These are phyloP conservation scores for Populus tomentosa DNA, from an alignment of 441 rosid species.

Conservation along the genomic window DNA sequence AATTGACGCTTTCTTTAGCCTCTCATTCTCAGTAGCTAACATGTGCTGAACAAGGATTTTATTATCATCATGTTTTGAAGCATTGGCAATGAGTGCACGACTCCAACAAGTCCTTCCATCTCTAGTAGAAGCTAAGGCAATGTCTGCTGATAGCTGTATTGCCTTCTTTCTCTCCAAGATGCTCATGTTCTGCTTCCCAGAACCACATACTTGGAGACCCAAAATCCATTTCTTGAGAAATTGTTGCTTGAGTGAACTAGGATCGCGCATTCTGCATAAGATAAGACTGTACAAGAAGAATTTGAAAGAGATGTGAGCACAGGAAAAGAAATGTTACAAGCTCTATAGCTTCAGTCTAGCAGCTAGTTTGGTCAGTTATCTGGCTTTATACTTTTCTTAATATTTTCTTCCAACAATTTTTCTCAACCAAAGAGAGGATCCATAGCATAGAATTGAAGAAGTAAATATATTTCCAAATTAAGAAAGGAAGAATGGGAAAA, in stretches of 20 bases:
- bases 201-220: constrained; percentile 41
- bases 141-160: constrained; percentile 79
- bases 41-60: constrained; percentile 33
- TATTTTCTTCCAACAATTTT: background rate
- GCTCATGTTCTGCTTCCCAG: constrained; percentile 40
- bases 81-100: constrained; percentile 59
- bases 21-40: constrained; percentile 28
- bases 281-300: background rate
- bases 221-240: constrained; percentile 73
- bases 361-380: too few relatives aligned
- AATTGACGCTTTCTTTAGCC: constrained; percentile 10
- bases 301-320: background rate
- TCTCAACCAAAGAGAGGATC: background rate
- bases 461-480: background rate
- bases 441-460: background rate
- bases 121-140: constrained; percentile 80
- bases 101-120: constrained; percentile 72
- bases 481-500: background rate
- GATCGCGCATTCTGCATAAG: constrained; percentile 39
- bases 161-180: constrained; percentile 59
- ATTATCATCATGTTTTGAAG: constrained; percentile 31
- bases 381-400: background rate
- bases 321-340: too few relatives aligned
- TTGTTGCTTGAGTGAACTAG: constrained; percentile 49
- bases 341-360: too few relatives aligned